These are phyloP conservation scores for Saksenaea vasiformis DNA, from an alignment of 371 early-diverging fungal species.

Conservation along the genomic window DNA sequence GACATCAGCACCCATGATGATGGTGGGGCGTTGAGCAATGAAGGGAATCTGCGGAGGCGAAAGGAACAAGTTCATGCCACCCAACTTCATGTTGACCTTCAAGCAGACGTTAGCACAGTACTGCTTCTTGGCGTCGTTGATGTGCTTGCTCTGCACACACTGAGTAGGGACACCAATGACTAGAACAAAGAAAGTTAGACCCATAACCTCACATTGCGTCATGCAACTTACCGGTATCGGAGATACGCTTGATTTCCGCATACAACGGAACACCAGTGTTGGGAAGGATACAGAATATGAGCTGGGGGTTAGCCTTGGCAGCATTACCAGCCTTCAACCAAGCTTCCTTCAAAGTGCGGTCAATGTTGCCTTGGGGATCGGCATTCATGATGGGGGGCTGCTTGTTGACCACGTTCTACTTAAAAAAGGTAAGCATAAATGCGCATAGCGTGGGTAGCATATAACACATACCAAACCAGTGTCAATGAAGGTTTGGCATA, in stretches of 20 bases:
- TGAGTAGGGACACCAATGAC: conserved; percentile 89
- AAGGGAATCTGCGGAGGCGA: conserved; percentile 52
- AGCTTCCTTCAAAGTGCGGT: conserved; percentile 68
- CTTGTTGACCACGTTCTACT: conserved; percentile 47
- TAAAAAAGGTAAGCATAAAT: conserved; percentile 41
- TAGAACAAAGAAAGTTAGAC: conserved; percentile 60
- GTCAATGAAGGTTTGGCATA: conserved; percentile 57
- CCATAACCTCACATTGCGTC: conserved; percentile 81
- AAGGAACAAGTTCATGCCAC: conserved; percentile 73
- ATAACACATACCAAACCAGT: conserved; percentile 57
- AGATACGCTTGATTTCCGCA: conserved; percentile 92
- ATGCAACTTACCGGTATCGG: conserved; percentile 85
- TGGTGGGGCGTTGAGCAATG: conserved; percentile 74
- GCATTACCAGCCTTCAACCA: conserved; percentile 72
- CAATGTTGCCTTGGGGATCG: conserved; percentile 70
- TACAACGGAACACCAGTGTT: conserved; percentile 87
- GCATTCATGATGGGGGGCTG: conserved; percentile 75
- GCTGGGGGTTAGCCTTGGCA: conserved; percentile 73
- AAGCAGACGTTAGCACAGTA: conserved; percentile 77
- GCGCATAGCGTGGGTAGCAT: not conserved
- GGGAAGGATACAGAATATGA: conserved; percentile 84
- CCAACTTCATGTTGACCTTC: conserved; percentile 89
- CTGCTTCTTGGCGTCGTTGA: conserved; percentile 57
- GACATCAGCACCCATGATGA: conserved; percentile 97
- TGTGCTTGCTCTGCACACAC: conserved; percentile 83